These are phyloP conservation scores for Phytophthora chlamydospora DNA, from an alignment of 352 stramenopile genomes.

Conservation along the genomic window DNA sequence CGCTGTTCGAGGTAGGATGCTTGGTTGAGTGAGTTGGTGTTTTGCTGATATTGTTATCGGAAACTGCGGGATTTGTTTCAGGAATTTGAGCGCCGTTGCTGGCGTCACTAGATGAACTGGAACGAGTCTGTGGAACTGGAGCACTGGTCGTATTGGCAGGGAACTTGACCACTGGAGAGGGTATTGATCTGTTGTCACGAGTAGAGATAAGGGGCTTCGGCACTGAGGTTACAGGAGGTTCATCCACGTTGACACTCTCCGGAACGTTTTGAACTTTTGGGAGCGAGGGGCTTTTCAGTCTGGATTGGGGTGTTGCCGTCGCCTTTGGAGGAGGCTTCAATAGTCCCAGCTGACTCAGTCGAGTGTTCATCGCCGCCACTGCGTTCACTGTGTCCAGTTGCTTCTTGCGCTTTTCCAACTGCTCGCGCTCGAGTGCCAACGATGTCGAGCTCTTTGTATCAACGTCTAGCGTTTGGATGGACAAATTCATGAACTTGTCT, in stretches of 20 bases:
- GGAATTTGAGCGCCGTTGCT: no score
- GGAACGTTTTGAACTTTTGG: conserved; percentile 1
- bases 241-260: no score
- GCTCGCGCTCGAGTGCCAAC: conserved; percentile 69
- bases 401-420: conserved; percentile 72
- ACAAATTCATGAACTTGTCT: conserved; percentile 41
- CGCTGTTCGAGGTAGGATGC: background rate
- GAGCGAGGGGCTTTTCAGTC: conserved; percentile 2
- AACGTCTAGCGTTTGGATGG: conserved; percentile 31
- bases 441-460: conserved; percentile 35
- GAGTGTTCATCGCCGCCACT: conserved; percentile 76
- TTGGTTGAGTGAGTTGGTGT: background rate
- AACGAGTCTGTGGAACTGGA: no score
- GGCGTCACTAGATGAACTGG: no score
- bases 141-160: no score
- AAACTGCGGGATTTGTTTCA: background rate
- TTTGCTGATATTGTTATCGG: background rate
- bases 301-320: conserved; percentile 5
- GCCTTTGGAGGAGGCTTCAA: conserved; percentile 26
- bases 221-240: no score
- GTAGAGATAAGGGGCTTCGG: no score
- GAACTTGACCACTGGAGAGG: no score
- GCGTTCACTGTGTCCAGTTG: conserved; percentile 79
- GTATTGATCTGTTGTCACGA: no score
- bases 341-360: conserved; percentile 65